These are phyloP conservation scores for Astrocystis sublimbata DNA, from an alignment of 495 filamentous ascomycete genomes.

Conservation along the genomic window DNA sequence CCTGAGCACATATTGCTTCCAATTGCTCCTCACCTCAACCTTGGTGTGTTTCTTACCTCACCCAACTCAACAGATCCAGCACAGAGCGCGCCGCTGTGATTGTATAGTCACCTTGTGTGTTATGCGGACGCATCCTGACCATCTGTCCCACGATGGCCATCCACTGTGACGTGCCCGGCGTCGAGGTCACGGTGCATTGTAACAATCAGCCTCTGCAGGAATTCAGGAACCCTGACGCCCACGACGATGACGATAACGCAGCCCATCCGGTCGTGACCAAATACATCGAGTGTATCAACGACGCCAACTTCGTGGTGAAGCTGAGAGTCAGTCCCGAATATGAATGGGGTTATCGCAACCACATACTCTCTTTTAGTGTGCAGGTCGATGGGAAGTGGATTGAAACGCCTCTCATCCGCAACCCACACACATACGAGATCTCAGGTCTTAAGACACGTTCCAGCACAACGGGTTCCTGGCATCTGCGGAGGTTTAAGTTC, in stretches of 20 bases:
- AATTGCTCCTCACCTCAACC: neutral
- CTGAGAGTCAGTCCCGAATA: constrained; percentile 3
- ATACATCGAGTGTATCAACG: constrained; percentile 36
- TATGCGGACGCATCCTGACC: neutral
- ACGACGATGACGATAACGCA: neutral
- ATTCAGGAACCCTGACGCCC: constrained; percentile 27
- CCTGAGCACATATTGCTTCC: neutral
- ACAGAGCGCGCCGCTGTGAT: neutral
- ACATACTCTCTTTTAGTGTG: neutral
- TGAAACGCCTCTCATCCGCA: neutral
- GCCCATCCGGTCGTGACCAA: constrained; percentile 15
- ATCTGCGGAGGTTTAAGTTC: constrained; percentile 21
- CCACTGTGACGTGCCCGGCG: constrained; percentile 24
- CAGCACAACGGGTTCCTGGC: neutral
- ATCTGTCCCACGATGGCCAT: constrained; percentile 32
- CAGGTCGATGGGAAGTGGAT: constrained; percentile 9
- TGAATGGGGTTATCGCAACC: constrained; percentile 15
- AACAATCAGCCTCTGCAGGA: constrained; percentile 22
- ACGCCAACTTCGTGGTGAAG: constrained; percentile 28
- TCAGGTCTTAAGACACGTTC: neutral
- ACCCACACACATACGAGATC: accelerated
- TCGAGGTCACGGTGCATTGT: constrained; percentile 27
- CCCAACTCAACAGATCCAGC: neutral
- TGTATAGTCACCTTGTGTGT: neutral
- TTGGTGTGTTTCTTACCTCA: neutral